phyloP scores from a whole-genome alignment of 2,329 filamentous ascomycete genomes.

The Podosphaera aphanis region DNA sequence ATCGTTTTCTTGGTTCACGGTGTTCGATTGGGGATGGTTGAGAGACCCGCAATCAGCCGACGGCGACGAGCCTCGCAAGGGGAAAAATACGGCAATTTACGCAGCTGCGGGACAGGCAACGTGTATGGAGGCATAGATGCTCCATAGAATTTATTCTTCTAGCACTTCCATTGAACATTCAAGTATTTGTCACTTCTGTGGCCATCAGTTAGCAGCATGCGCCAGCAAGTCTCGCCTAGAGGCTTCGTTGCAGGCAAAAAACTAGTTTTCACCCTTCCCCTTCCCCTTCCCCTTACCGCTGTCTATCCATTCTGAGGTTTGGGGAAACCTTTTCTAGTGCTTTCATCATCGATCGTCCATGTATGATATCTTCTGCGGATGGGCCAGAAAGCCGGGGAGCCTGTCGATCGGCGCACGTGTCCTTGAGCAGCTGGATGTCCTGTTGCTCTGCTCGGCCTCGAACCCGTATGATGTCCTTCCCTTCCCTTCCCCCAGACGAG shows the following conservation, averaged over 20 bases:
- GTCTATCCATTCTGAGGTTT: constrained; percentile 1
- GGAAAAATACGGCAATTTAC: not conserved
- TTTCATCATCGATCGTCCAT: too few species aligned
- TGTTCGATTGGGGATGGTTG: not conserved
- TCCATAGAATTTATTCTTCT: not conserved
- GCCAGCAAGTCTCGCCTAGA: not conserved
- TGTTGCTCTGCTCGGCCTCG: too few species aligned
- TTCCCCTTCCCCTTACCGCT: not conserved
- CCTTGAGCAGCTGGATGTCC: too few species aligned
- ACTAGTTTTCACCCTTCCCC: not conserved
- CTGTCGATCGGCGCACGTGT: too few species aligned
- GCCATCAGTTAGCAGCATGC: not conserved
- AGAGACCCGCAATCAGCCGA: not conserved
- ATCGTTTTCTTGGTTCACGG: not conserved
- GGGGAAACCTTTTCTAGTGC: too few species aligned
- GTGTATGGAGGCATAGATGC: too few species aligned
- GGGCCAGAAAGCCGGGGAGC: too few species aligned
- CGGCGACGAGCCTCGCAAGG: not conserved
- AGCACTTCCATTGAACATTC: not conserved
- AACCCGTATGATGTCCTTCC: too few species aligned
- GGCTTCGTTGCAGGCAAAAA: not conserved
- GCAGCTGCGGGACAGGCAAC: not conserved
- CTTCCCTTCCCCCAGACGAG: too few species aligned
- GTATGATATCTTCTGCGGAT: too few species aligned
- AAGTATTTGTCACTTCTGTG: not conserved